Evolutionary conservation across 352 stramenopile species (phyloP), one percentile per base, ranked within the genome.

Genomic region (Globisporangium splendens): DNA sequence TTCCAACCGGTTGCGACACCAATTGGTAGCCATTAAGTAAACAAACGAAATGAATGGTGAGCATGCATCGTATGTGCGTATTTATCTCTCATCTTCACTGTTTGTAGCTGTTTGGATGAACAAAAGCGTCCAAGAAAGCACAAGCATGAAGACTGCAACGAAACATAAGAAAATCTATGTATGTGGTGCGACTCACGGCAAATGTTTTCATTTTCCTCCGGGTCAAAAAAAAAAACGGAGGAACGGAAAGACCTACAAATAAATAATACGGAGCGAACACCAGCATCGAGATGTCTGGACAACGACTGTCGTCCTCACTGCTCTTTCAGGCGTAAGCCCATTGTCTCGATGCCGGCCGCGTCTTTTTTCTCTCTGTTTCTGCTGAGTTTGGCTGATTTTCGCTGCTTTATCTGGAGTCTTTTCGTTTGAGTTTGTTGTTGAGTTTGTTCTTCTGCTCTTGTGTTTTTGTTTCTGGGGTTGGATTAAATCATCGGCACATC

Each of bases 1-100:
- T 91, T 91, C 47, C 72, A 73, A 38, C 39, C 70, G 24, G 68
- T 73, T 11, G 38, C 44, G 18, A 48, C 68, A 44, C 59, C 69
- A 28, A 76, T 81, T 41, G 48, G 49, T 31, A 61, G 52, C 20
- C 31, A 57, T 46, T 66, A 60, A 62, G 20, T 17, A 18, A 56
- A 5, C 13, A 46, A 52, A 31, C 24, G 24, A 31, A 31, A 31
- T 31, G 24, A 31, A 31, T 31, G 24, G 24, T 31, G 24, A 5
- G 24, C 24, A 31, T 31, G 24, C 24, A 31, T 31, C 24, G 24
- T 31, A 31, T 31, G 24, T 5, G 24, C 5, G 24, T 31, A 31
- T 31, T 31, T 31, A 31, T 31, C 24, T 31, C 24, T 31, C 24
- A 5, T 6, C 24, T 31, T 2, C 2, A 31, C 24, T 31, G 2